Evolutionary conservation across 2,329 filamentous ascomycete genomes (phyloP).

Genomic region (Botrytis galanthina): DNA sequence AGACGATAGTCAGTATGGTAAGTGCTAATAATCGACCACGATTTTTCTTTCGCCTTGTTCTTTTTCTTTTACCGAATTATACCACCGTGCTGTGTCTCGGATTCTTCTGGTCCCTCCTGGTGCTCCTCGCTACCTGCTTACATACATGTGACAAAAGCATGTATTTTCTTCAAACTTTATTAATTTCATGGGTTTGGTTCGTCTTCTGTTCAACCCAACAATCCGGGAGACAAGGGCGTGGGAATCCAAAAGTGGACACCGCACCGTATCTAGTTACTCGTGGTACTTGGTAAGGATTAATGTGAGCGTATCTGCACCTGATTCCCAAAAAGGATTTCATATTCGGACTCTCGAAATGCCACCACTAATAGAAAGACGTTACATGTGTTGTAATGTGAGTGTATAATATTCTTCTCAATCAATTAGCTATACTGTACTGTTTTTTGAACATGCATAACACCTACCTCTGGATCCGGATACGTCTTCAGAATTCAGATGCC

Average conservation of each 20-base stretch:
- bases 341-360: slow-evolving; percentile 14
- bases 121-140: neutral
- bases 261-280: neutral
- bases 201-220: slow-evolving; percentile 5
- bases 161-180: neutral
- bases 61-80: neutral
- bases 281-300: neutral
- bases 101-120: neutral
- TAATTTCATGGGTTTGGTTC: neutral
- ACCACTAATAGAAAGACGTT: slow-evolving; percentile 5
- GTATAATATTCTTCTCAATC: neutral
- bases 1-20: neutral
- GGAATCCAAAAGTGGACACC: slow-evolving; percentile 18
- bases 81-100: neutral
- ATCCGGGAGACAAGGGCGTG: slow-evolving; percentile 14
- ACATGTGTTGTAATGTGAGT: neutral
- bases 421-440: neutral
- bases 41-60: neutral
- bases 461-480: neutral
- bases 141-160: neutral
- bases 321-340: slow-evolving; percentile 6
- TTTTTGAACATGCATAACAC: neutral
- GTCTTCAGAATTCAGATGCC: neutral
- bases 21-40: neutral
- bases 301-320: slow-evolving; percentile 11